phyloP scores from a whole-genome alignment of 1,284 basidiomycete species.

The Tilletia caries region DNA sequence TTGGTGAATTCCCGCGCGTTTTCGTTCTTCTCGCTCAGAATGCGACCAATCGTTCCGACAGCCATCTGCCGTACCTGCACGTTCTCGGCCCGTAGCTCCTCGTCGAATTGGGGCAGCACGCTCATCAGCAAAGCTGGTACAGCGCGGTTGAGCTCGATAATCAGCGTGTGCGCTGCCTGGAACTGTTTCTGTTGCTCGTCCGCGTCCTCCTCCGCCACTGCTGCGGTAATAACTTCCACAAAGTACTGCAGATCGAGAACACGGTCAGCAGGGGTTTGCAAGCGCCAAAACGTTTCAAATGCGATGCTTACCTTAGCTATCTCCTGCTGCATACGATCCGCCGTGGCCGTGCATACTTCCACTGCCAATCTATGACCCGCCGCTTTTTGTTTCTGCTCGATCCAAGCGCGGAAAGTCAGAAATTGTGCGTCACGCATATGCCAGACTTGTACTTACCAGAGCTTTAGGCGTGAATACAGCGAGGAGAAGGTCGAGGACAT shows the following conservation, averaged over 20 bases:
- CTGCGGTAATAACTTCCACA: constrained; percentile 49
- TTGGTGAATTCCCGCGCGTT: constrained; percentile 17
- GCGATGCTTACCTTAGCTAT: constrained; percentile 64
- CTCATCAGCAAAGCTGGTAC: constrained; percentile 79
- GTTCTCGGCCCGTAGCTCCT: constrained; percentile 78
- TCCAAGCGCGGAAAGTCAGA: constrained; percentile 57
- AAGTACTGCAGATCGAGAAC: constrained; percentile 63
- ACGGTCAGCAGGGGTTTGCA: constrained; percentile 80
- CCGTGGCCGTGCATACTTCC: constrained; percentile 76
- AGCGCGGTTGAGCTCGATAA: constrained; percentile 75
- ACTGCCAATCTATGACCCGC: constrained; percentile 79
- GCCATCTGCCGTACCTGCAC: constrained; percentile 71
- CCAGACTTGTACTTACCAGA: constrained; percentile 25
- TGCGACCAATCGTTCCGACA: constrained; percentile 78
- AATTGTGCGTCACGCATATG: constrained; percentile 1
- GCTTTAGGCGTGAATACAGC: constrained; percentile 78
- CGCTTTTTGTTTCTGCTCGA: constrained; percentile 57
- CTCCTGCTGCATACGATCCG: constrained; percentile 82
- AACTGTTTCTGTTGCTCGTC: constrained; percentile 54
- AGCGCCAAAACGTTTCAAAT: neutral
- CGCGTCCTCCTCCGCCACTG: constrained; percentile 52
- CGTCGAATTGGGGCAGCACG: constrained; percentile 88
- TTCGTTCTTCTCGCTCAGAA: constrained; percentile 64
- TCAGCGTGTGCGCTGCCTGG: constrained; percentile 73
- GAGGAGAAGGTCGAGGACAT: constrained; percentile 77